Conservation (phyloP, 257 asterid genomes). For the Penstemon newberryi region DNA sequence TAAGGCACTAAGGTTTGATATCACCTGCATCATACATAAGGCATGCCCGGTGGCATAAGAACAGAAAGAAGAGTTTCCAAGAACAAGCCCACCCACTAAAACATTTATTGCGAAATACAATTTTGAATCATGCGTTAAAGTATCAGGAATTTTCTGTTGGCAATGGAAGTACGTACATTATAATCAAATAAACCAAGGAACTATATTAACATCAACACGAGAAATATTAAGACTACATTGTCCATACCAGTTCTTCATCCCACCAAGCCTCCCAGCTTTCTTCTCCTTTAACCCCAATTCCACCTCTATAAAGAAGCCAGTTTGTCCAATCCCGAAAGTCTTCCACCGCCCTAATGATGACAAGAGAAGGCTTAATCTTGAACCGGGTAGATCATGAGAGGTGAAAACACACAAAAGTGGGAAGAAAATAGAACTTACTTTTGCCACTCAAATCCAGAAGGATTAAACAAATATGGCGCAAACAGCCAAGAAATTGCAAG, state of each 20-base stretch:
- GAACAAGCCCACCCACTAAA: not conserved
- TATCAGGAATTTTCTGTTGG: not conserved
- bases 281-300: constrained; percentile 97
- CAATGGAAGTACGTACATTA: constrained; percentile 17
- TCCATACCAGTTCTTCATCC: constrained; percentile 96
- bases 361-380: constrained; percentile 27
- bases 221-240: constrained; percentile 5
- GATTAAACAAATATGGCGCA: constrained; percentile 97
- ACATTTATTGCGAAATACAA: not conserved
- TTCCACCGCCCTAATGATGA: constrained; percentile 78
- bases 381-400: constrained; percentile 23
- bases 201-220: constrained; percentile 21
- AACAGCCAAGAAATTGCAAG: constrained; percentile 85
- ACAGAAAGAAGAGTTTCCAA: not conserved
- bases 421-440: constrained; percentile 56
- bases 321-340: constrained; percentile 99
- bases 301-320: constrained; percentile 98
- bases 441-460: constrained; percentile 99
- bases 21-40: not conserved
- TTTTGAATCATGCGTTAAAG: not conserved
- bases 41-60: not conserved
- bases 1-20: not conserved
- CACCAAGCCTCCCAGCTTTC: constrained; percentile 99
- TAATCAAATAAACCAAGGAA: constrained; percentile 1
- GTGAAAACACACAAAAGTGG: constrained; percentile 9